A percentile compares a stretch with the other conserved stretches of the same genome.
These are phyloP conservation scores for Diospyros lotus DNA, from an alignment of 148 eudicot genomes.

Conservation along the genomic window DNA sequence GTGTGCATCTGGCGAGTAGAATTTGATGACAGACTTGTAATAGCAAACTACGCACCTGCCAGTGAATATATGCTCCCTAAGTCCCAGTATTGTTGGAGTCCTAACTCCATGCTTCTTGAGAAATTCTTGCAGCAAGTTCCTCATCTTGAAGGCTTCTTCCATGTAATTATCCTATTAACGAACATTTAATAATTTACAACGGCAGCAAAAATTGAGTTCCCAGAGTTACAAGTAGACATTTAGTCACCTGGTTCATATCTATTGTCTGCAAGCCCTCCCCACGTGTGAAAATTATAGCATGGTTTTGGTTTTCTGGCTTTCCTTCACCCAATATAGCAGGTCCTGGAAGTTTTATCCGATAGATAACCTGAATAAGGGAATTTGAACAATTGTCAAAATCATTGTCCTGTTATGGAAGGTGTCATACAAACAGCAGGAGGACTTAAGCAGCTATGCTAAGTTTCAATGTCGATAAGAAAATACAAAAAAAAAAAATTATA, in stretches of 20 bases:
- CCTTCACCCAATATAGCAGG: slow-evolving; percentile 50
- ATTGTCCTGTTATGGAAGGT: background rate
- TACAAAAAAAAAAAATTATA: background rate
- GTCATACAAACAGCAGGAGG: background rate
- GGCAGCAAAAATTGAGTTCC: background rate
- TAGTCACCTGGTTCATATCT: slow-evolving; percentile 25
- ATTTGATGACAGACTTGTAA: background rate
- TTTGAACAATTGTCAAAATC: background rate
- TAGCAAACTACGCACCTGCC: slow-evolving; percentile 40
- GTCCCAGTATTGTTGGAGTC: slow-evolving; percentile 63
- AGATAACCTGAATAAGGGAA: slow-evolving; percentile 35
- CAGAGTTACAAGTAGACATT: background rate
- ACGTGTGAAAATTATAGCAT: slow-evolving; percentile 25
- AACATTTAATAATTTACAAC: background rate
- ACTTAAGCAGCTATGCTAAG: background rate
- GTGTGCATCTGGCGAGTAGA: background rate
- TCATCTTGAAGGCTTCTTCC: slow-evolving; percentile 78
- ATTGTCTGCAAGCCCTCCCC: slow-evolving; percentile 26
- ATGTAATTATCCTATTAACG: slow-evolving; percentile 56
- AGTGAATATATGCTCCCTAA: slow-evolving; percentile 69
- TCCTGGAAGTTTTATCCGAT: slow-evolving; percentile 47
- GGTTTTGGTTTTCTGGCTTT: slow-evolving; percentile 37
- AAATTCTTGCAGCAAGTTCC: slow-evolving; percentile 65
- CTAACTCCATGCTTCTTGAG: slow-evolving; percentile 49
- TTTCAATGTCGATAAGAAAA: background rate